Evolutionary conservation across 2,329 filamentous ascomycete species (phyloP).

Genomic region (Basipetospora chlamydospora): DNA sequence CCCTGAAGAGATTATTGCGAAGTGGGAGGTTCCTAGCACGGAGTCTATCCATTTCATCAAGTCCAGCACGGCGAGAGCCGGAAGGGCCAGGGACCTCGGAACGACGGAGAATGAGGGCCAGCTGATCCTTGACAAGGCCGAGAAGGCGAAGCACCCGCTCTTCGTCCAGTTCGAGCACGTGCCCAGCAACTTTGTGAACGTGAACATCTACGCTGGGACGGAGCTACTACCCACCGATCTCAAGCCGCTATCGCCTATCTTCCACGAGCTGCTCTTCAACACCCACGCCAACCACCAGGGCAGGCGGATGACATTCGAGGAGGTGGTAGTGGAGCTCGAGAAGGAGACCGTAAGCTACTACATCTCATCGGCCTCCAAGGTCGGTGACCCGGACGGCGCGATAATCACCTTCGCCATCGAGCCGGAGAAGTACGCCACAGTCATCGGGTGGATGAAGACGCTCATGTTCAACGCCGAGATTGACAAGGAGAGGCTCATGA

Average conservation of each 20-base stretch:
- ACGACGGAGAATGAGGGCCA: slow-evolving; percentile 56
- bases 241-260: slow-evolving; percentile 72
- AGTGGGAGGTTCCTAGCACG: slow-evolving; percentile 68
- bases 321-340: slow-evolving; percentile 83
- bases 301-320: slow-evolving; percentile 69
- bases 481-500: slow-evolving; percentile 51
- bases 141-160: slow-evolving; percentile 47
- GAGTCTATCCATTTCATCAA: slow-evolving; percentile 93
- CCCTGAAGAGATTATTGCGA: slow-evolving; percentile 63
- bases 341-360: slow-evolving; percentile 77
- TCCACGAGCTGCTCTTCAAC: slow-evolving; percentile 87
- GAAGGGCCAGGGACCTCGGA: slow-evolving; percentile 59
- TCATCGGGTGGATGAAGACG: slow-evolving; percentile 71
- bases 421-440: slow-evolving; percentile 68
- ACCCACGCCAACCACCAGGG: slow-evolving; percentile 70
- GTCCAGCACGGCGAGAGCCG: slow-evolving; percentile 70
- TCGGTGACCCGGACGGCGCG: slow-evolving; percentile 71
- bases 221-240: slow-evolving; percentile 62
- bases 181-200: slow-evolving; percentile 79
- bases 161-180: slow-evolving; percentile 98
- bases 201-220: slow-evolving; percentile 70
- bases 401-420: slow-evolving; percentile 76
- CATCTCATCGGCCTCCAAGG: slow-evolving; percentile 50
- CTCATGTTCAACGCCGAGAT: slow-evolving; percentile 85
- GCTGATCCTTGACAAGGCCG: slow-evolving; percentile 56